Conservation (phyloP, 345 rosid species). For the Physaria fendleri region DNA sequence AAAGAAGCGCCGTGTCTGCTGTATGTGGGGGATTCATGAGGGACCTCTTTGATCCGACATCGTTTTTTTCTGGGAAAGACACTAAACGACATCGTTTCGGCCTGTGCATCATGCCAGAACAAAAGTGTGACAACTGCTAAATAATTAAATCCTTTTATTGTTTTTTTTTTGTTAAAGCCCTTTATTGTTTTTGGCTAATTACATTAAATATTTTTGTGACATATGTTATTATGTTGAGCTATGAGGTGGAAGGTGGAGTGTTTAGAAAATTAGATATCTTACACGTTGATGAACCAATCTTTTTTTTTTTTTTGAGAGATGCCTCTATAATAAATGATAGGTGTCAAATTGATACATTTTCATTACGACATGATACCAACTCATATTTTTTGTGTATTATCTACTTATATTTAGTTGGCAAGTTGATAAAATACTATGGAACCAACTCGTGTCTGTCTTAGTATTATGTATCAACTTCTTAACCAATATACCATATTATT, state of each 20-base stretch:
- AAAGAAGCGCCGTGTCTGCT: conserved; percentile 29
- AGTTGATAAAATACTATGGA: neutral
- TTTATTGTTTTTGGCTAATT: neutral
- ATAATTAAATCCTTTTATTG: neutral
- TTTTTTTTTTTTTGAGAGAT: neutral
- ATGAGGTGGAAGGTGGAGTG: conserved; percentile 12
- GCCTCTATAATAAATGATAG: neutral
- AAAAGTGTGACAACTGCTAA: conserved; percentile 13
- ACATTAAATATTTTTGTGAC: neutral
- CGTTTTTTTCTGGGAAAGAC: conserved; percentile 22
- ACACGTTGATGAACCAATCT: conserved; percentile 1
- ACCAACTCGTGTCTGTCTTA: neutral
- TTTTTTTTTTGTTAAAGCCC: neutral
- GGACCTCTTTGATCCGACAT: conserved; percentile 26
- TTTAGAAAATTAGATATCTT: neutral
- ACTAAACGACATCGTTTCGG: neutral
- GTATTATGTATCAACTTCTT: neutral
- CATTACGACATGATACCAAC: neutral
- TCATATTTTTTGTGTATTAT: neutral
- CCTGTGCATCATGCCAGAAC: conserved; percentile 8
- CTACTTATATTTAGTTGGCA: neutral
- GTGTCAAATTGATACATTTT: neutral
- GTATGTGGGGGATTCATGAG: conserved; percentile 17
- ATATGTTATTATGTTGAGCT: conserved; percentile 2
- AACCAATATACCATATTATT: neutral